Evolutionary conservation across 2,329 filamentous ascomycete genomes (phyloP).

Genomic region (Xylaria polymorpha): DNA sequence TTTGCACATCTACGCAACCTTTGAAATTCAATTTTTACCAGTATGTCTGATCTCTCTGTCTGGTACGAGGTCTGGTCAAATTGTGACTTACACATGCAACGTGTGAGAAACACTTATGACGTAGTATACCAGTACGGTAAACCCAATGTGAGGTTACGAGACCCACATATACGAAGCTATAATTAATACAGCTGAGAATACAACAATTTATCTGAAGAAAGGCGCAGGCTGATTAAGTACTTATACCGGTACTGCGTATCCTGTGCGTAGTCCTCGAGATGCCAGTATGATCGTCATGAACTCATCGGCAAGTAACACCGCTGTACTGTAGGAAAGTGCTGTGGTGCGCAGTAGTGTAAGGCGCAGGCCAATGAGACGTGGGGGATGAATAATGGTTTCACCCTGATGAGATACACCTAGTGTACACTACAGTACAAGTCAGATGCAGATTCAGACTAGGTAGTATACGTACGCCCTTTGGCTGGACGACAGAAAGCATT

Average conservation of each 20-base stretch:
- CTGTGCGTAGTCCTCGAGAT: background rate
- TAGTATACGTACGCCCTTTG: too few relatives aligned
- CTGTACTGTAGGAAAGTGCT: background rate
- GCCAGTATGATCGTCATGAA: background rate
- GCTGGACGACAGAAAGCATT: too few relatives aligned
- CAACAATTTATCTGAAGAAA: background rate
- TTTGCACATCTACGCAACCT: too few relatives aligned
- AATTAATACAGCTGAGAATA: conserved; percentile 2
- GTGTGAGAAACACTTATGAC: background rate
- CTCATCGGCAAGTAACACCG: background rate
- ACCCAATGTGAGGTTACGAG: background rate
- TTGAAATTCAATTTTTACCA: too few relatives aligned
- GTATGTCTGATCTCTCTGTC: too few relatives aligned
- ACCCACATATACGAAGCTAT: background rate
- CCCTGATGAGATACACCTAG: conserved; percentile 2
- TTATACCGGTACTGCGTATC: too few relatives aligned
- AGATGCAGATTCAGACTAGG: too few relatives aligned
- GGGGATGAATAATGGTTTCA: conserved; percentile 16
- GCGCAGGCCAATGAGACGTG: conserved; percentile 8
- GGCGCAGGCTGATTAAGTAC: too few relatives aligned
- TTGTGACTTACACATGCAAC: background rate
- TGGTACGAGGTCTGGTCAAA: too few relatives aligned
- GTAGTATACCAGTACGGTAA: background rate
- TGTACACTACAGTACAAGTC: too few relatives aligned
- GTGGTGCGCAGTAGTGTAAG: background rate